Evolutionary conservation across 2,329 filamentous ascomycete species (phyloP), one percentile per base, ranked within the genome.

Genomic region (Ophiostoma populinum): DNA sequence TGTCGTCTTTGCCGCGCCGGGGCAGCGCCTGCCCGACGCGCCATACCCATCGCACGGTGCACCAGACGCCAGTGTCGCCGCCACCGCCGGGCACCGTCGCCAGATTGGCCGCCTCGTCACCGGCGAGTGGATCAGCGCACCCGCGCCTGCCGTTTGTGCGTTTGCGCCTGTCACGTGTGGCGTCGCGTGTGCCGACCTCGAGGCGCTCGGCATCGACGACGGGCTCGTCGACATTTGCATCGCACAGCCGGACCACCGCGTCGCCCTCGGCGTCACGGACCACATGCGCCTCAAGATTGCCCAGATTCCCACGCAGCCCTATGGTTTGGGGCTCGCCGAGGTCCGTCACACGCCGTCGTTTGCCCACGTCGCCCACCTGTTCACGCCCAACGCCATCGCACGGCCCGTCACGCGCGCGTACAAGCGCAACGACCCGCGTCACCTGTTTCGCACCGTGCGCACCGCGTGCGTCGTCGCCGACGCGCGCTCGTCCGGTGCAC

Each of bases 1-100:
- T 40, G 61, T 90, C 1, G 59, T 66, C 3, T 77, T 85, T 41
- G 69, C 79, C 1, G 78, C 78, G 0, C 77, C 80, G 0, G 75
- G 72, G 0, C 53, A 69, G 3, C 51, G 49, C 2, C 65, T 78
- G 0, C 68, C 79, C 0, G 48, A 54, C 0, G 55, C 61, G 3
- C 79, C 78, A 0, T 42, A 51, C 0, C 58, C 67, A 0, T 80
- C 78, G 0, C 79, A 87, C 47, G 66, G 67, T 0, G 20, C 24
- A n/a, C n/a, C n/a, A n/a, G n/a, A n/a, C n/a, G n/a, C n/a, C n/a
- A n/a, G 4, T 19, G 13, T 2, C 9, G 4, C 7, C 10, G 7
- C 6, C 15, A n/a, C 3, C 15, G 21, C 21, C 15, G 21, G 21
- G 21, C 16, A 22, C 24, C 18, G 22, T 10, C 22, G 12, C 4